Evolutionary conservation across 495 filamentous ascomycete species (phyloP), one percentile per base, ranked within the genome.

Genomic region (Sabuloglossum arenarium): DNA sequence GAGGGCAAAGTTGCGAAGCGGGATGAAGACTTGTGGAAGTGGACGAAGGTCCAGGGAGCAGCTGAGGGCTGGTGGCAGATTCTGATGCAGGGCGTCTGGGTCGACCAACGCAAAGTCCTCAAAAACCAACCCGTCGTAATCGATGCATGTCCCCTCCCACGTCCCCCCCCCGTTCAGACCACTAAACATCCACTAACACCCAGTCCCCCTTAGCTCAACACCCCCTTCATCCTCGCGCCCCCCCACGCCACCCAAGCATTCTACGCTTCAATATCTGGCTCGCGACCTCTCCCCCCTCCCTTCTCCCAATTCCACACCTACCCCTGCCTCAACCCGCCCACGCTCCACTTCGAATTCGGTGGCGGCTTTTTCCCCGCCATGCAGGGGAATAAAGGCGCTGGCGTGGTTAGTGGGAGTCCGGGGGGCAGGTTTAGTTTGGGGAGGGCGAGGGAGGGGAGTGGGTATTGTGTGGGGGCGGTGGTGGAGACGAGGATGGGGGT

Each of bases 1-100:
- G 34, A 39, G 8, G 16, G 34, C 16, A 49, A 49, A 28, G 21
- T 49, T 9, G 25, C 8, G 8, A 49, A 49, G 25, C 9, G 45
- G 1, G 45, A 49, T 28, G 21, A 24, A 1, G 45, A 24, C 45
- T 55, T 24, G n/a, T 68, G 63, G 61, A 58, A 55, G 28, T 68
- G 66, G 66, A 64, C 50, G 16, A 52, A 54, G 25, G 56, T 65
- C 10, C 62, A 65, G 56, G 66, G 66, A 2, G 34, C 8, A 9
- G 64, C 66, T 2, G 66, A 61, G 31, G 66, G 66, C 21, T 68
- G 66, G 66, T 68, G 66, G 66, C 64, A 66, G 53, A 57, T 65
- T 16, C 60, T 68, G 3, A 62, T 68, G 64, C 64, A 61, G 24
- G 63, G 65, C 24, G 59, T 68, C 1, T 68, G 66, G 66, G 57